Percentiles rank a stretch among this genome's conserved stretches.
These are phyloP conservation scores for Anthracocystis panici-leucophaei DNA, from an alignment of 1,284 basidiomycete genomes.

Conservation along the genomic window DNA sequence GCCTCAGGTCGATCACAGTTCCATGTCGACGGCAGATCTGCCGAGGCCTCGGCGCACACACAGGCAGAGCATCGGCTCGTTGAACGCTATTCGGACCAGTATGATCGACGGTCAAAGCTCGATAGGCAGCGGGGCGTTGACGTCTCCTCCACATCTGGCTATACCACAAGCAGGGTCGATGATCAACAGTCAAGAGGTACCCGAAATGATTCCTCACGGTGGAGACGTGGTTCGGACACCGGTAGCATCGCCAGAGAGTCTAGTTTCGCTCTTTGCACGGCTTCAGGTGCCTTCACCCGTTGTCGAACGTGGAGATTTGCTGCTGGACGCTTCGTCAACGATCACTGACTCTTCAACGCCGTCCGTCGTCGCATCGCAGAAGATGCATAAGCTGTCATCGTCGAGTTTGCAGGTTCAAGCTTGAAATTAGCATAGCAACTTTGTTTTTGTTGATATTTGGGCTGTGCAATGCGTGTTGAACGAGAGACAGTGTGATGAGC, in stretches of 20 bases:
- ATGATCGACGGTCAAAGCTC: not conserved
- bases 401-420: no score
- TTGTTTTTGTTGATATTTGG: no score
- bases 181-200: not conserved
- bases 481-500: no score
- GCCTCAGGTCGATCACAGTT: conserved; percentile 21
- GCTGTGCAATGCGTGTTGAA: no score
- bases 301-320: not conserved
- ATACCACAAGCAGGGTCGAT: not conserved
- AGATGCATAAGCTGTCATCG: no score
- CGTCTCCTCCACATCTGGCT: not conserved
- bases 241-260: not conserved
- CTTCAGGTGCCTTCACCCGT: not conserved
- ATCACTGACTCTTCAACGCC: not conserved
- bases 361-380: no score
- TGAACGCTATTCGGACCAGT: conserved; percentile 15
- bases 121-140: not conserved
- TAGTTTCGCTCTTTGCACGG: not conserved
- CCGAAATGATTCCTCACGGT: conserved; percentile 23
- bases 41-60: not conserved
- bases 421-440: no score
- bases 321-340: not conserved
- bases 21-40: conserved; percentile 1
- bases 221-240: not conserved
- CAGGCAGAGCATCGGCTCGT: conserved; percentile 16